phyloP scores from a whole-genome alignment of 331 rosid species.

The Quercus phellos region DNA sequence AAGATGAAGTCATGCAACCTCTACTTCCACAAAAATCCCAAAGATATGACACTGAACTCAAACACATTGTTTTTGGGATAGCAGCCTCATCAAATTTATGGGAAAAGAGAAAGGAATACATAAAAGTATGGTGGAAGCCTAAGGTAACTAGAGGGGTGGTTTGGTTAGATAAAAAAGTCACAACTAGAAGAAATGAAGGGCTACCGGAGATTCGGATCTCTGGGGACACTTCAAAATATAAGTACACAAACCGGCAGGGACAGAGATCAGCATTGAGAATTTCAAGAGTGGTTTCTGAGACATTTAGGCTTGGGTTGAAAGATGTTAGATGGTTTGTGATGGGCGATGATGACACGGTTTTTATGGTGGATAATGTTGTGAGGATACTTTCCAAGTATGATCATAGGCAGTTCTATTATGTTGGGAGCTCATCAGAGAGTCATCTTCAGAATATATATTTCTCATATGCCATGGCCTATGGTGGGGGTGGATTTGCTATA shows the following conservation, averaged over 20 bases:
- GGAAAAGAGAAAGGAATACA: constrained; percentile 68
- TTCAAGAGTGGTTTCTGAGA: constrained; percentile 76
- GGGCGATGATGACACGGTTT: constrained; percentile 93
- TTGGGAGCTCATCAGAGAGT: constrained; percentile 88
- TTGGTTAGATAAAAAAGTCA: constrained; percentile 62
- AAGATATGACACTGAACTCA: constrained; percentile 41
- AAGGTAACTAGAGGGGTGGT: constrained; percentile 72
- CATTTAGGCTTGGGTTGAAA: constrained; percentile 73
- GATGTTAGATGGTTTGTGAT: constrained; percentile 92
- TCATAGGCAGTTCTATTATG: constrained; percentile 66
- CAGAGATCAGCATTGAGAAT: constrained; percentile 80
- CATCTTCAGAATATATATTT: constrained; percentile 82
- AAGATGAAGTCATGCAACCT: neutral
- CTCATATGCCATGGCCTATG: constrained; percentile 86
- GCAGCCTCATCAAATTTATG: constrained; percentile 78
- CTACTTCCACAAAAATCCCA: constrained; percentile 18
- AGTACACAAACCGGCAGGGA: constrained; percentile 64
- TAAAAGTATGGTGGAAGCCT: constrained; percentile 87
- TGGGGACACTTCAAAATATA: constrained; percentile 44
- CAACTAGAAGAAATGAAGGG: constrained; percentile 26
- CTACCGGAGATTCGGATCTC: constrained; percentile 71
- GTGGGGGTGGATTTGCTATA: constrained; percentile 92
- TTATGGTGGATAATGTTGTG: constrained; percentile 69
- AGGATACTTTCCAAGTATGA: constrained; percentile 65
- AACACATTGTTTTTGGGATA: constrained; percentile 77